phyloP scores from a whole-genome alignment of 1,139 yeast species.

The Saccharomycopsis hybrid region DNA sequence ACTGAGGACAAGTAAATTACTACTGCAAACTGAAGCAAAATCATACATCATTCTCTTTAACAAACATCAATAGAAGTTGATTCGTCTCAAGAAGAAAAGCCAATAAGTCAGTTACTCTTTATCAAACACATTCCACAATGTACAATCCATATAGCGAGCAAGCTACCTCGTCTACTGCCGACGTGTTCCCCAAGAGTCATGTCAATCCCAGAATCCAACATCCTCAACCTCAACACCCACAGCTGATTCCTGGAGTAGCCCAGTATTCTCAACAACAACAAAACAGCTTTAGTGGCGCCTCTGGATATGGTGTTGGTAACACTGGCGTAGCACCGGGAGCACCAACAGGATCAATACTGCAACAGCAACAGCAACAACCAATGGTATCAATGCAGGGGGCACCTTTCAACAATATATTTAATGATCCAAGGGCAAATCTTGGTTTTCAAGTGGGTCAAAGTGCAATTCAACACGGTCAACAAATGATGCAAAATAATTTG shows the following conservation, averaged over 20 bases:
- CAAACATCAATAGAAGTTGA: no score
- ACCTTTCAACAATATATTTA: conserved; percentile 40
- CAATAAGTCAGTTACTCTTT: no score
- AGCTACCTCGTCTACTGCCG: conserved; percentile 3
- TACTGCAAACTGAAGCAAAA: no score
- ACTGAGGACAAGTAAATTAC: no score
- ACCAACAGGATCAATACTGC: no score
- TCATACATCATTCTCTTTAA: no score
- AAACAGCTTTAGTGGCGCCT: no score
- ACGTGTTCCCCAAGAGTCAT: background rate
- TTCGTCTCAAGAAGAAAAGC: no score
- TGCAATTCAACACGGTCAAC: conserved; percentile 65
- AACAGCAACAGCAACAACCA: no score
- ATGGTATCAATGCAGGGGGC: no score
- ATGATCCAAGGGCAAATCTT: conserved; percentile 77
- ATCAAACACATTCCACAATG: no score
- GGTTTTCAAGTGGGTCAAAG: conserved; percentile 86
- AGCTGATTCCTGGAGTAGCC: conserved; percentile 26
- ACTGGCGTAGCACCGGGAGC: no score
- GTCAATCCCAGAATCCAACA: conserved; percentile 16
- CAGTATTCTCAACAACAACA: conserved; percentile 25
- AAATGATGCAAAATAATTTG: conserved; percentile 65
- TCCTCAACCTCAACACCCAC: conserved; percentile 21
- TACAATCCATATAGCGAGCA: conserved; percentile 37
- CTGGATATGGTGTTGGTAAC: background rate